Conservation (phyloP, 208 protist species). For the Leishmania arabica region DNA sequence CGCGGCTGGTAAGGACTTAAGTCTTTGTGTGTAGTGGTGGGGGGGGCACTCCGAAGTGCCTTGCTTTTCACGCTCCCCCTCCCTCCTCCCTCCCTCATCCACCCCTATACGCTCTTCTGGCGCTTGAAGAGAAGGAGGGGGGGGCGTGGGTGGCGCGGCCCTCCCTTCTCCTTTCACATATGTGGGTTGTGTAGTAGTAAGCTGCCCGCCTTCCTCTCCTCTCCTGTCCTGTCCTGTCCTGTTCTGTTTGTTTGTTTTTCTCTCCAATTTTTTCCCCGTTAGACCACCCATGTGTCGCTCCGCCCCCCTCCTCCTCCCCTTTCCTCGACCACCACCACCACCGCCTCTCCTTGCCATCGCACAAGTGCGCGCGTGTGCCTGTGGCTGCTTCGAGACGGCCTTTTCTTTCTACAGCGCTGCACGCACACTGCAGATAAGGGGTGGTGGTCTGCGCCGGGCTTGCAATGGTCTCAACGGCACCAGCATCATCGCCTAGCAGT, state of each 20-base stretch:
- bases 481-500: neutral
- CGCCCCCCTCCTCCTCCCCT: neutral
- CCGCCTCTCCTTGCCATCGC: neutral
- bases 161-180: neutral
- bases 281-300: neutral
- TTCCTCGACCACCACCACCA: neutral
- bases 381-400: neutral
- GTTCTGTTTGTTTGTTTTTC: too few species aligned
- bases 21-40: neutral
- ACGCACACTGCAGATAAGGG: neutral
- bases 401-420: neutral
- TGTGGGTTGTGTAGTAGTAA: neutral
- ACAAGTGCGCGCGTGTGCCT: neutral
- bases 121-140: neutral
- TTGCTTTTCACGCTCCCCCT: neutral
- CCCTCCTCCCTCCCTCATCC: neutral
- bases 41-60: neutral
- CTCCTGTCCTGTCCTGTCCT: too few species aligned
- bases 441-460: neutral
- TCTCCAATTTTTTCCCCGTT: neutral
- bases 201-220: neutral
- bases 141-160: neutral
- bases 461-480: neutral
- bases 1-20: constrained; percentile 69
- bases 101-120: neutral